Conservation (phyloP, 2,329 filamentous ascomycete genomes). For the Trichoderma sp. region DNA sequence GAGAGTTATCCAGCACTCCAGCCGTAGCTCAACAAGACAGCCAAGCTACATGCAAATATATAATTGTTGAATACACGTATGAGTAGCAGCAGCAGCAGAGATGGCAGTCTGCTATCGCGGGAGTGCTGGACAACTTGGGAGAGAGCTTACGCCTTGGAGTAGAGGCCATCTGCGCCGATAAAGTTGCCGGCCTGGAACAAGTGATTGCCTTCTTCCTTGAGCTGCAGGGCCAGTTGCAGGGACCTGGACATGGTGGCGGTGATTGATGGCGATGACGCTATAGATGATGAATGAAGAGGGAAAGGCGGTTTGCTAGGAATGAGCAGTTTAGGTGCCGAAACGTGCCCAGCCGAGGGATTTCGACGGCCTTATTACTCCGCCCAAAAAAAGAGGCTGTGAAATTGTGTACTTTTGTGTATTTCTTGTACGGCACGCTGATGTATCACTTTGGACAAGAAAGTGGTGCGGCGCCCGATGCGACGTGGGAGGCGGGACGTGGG, state of each 20-base stretch:
- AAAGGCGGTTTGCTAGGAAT: not conserved
- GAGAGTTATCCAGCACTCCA: too few relatives aligned
- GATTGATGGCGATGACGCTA: not conserved
- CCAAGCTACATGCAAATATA: too few relatives aligned
- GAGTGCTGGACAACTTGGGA: not conserved
- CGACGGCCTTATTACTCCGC: not conserved
- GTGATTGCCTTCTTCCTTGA: conserved; percentile 64
- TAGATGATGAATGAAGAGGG: not conserved
- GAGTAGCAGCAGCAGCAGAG: too few relatives aligned
- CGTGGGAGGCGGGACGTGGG: not conserved
- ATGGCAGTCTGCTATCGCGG: too few relatives aligned
- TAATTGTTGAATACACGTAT: too few relatives aligned
- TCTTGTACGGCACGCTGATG: not conserved
- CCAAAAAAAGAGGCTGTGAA: not conserved
- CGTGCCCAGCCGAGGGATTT: not conserved
- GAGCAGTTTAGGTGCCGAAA: not conserved
- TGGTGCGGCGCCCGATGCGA: not conserved
- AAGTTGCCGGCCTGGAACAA: conserved; percentile 68
- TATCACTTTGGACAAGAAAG: not conserved
- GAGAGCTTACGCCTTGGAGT: conserved; percentile 66
- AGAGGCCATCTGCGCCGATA: conserved; percentile 64
- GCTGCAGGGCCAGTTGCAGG: conserved; percentile 43
- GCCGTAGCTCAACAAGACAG: too few relatives aligned
- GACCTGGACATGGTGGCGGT: conserved; percentile 39
- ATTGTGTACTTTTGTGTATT: not conserved